phyloP scores from a whole-genome alignment of 2,329 filamentous ascomycete species.

The Pyrenophora teres region DNA sequence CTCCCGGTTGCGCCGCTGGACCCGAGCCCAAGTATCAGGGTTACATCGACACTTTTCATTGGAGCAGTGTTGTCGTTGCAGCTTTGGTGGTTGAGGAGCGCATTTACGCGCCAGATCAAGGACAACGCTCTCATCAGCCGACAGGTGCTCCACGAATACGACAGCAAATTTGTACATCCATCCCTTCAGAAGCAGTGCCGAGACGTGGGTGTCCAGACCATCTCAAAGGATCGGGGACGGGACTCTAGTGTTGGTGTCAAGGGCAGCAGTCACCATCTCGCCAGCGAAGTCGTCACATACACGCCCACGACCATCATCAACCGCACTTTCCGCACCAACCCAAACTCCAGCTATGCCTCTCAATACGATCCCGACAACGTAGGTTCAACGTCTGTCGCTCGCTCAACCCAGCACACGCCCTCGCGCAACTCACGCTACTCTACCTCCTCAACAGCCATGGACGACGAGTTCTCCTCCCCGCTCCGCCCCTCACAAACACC shows the following conservation, averaged over 20 bases:
- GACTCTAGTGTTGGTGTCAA: slow-evolving; percentile 48
- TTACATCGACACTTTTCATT: slow-evolving; percentile 80
- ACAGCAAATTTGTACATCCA: slow-evolving; percentile 93
- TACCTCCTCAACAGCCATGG: slow-evolving; percentile 46
- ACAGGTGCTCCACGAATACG: slow-evolving; percentile 93
- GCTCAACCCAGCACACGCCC: slow-evolving; percentile 32
- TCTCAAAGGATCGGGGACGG: slow-evolving; percentile 38
- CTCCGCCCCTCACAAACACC: slow-evolving; percentile 51
- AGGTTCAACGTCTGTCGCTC: slow-evolving; percentile 19
- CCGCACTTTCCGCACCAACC: slow-evolving; percentile 77
- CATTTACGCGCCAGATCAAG: slow-evolving; percentile 82
- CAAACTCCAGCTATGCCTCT: slow-evolving; percentile 78
- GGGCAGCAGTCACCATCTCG: slow-evolving; percentile 50
- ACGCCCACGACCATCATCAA: slow-evolving; percentile 66
- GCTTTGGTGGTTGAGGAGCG: slow-evolving; percentile 72
- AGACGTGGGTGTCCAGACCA: slow-evolving; percentile 79
- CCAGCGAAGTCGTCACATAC: slow-evolving; percentile 63
- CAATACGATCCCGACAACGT: slow-evolving; percentile 71
- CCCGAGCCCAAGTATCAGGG: slow-evolving; percentile 80
- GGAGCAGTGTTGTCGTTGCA: slow-evolving; percentile 76
- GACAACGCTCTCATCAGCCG: slow-evolving; percentile 84
- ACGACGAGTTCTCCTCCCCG: slow-evolving; percentile 51
- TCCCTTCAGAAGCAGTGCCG: slow-evolving; percentile 79
- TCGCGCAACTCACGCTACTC: slow-evolving; percentile 40
- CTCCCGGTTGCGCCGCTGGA: slow-evolving; percentile 78